Conservation (phyloP, 2,329 filamentous ascomycete species). For the Colletotrichum sojae region DNA sequence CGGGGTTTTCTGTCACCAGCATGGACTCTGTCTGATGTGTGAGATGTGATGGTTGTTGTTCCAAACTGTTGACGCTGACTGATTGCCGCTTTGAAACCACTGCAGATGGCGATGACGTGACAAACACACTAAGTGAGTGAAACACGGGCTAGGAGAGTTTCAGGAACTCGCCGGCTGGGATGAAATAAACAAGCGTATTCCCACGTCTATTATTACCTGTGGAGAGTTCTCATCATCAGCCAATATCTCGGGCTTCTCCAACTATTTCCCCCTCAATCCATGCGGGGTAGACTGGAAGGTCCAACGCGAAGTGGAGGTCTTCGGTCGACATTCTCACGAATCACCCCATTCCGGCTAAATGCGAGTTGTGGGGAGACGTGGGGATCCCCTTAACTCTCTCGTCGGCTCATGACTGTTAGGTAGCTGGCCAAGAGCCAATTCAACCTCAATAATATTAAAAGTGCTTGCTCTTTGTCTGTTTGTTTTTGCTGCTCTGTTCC, state of each 20-base stretch:
- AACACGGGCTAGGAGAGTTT: neutral
- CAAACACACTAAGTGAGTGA: neutral
- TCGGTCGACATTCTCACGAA: conserved; percentile 32
- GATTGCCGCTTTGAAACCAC: neutral
- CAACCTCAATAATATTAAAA: neutral
- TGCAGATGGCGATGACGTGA: neutral
- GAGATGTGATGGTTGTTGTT: neutral
- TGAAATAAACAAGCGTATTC: neutral
- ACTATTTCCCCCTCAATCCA: conserved; percentile 15
- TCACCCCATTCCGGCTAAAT: conserved; percentile 38
- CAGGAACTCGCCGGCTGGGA: neutral
- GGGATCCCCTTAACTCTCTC: conserved; percentile 7
- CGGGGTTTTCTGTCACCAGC: neutral
- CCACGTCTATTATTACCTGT: too few species aligned
- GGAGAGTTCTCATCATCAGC: neutral
- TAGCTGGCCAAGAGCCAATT: neutral
- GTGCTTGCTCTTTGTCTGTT: neutral
- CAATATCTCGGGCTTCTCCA: conserved; percentile 4
- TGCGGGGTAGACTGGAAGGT: conserved; percentile 29
- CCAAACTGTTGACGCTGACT: neutral
- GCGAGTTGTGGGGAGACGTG: conserved; percentile 34
- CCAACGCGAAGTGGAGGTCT: conserved; percentile 26
- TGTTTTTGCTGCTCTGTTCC: fast-evolving
- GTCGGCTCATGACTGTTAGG: neutral
- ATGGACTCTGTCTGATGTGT: too few species aligned